Conservation (phyloP, 1,284 basidiomycete genomes). For the Pseudozyma tsukubaensis region DNA sequence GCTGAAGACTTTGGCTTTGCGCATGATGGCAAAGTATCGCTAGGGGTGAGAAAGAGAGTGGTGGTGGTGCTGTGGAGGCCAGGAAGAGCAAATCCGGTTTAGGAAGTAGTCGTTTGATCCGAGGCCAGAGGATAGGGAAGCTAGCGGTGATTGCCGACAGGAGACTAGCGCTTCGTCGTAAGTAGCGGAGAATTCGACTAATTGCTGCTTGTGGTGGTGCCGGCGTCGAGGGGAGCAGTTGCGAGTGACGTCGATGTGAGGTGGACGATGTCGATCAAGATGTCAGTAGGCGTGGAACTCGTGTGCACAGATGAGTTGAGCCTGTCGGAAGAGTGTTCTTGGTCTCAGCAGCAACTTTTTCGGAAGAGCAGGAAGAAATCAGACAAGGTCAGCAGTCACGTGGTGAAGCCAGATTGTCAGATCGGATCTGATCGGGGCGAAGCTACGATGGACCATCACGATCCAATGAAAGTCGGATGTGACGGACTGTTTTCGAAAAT, state of each 20-base stretch:
- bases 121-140: not conserved
- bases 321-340: not conserved
- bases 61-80: not conserved
- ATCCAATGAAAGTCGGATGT: slow-evolving; percentile 18
- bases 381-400: slow-evolving; percentile 22
- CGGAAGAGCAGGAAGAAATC: slow-evolving; percentile 27
- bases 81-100: not conserved
- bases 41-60: not conserved
- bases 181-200: no score
- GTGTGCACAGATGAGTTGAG: not conserved
- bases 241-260: no score
- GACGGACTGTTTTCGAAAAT: slow-evolving; percentile 1
- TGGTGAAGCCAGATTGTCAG: slow-evolving; percentile 3
- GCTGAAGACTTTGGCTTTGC: slow-evolving; percentile 62
- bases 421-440: slow-evolving; percentile 1
- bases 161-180: no score
- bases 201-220: no score
- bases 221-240: no score
- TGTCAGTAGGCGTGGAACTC: no score
- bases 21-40: slow-evolving; percentile 38
- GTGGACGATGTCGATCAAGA: not conserved
- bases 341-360: slow-evolving; percentile 26
- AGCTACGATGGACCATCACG: not conserved
- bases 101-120: not conserved
- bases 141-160: no score